A percentile compares a stretch with the other conserved stretches of the same genome.
Conservation (phyloP, 2,329 filamentous ascomycete genomes). For the Drechslerella coelobrocha region DNA sequence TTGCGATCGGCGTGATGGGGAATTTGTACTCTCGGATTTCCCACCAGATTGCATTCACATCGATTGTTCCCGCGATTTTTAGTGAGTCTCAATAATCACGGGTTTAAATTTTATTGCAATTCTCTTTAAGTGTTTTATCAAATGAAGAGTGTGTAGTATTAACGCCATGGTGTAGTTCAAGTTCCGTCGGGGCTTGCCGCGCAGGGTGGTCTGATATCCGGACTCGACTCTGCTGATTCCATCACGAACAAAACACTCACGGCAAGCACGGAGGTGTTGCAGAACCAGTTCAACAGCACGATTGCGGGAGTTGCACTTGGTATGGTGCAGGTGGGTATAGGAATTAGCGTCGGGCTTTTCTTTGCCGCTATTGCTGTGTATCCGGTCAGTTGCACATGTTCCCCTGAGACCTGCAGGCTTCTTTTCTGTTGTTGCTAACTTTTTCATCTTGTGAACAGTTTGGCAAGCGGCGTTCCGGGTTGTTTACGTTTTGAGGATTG, state of each 20-base stretch:
- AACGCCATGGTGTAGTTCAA: constrained; percentile 60
- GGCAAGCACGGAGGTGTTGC: constrained; percentile 14
- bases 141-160: no score
- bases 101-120: neutral
- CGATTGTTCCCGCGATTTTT: constrained; percentile 86
- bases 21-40: constrained; percentile 78
- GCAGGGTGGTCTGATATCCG: constrained; percentile 66
- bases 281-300: constrained; percentile 56
- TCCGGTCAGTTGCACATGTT: constrained; percentile 54
- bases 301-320: constrained; percentile 66
- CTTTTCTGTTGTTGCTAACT: constrained; percentile 62
- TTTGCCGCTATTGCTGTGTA: constrained; percentile 62
- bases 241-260: constrained; percentile 43
- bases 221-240: constrained; percentile 65
- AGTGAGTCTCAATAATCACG: constrained; percentile 56
- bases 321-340: constrained; percentile 69
- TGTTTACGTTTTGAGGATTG: constrained; percentile 64
- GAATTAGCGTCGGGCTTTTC: constrained; percentile 68
- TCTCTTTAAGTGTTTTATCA: no score
- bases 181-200: constrained; percentile 70
- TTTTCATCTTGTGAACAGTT: constrained; percentile 55
- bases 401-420: neutral
- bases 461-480: constrained; percentile 66
- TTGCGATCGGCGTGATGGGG: constrained; percentile 77
- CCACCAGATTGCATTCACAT: constrained; percentile 81